Percentiles rank a stretch among this genome's conserved stretches.
These are phyloP conservation scores for Gossypium mustelinum DNA, from an alignment of 345 rosid species.

Conservation along the genomic window DNA sequence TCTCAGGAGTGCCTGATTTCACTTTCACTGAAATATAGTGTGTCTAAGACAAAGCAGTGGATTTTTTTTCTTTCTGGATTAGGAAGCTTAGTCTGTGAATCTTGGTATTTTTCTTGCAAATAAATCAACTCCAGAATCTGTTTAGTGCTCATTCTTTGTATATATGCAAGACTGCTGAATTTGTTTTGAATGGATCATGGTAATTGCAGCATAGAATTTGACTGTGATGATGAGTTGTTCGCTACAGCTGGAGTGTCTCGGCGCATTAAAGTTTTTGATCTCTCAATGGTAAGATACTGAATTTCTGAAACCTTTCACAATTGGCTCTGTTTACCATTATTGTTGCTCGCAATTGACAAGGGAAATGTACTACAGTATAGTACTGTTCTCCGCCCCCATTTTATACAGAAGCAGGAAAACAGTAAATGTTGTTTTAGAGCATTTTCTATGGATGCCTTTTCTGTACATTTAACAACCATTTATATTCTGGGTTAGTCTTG, in stretches of 20 bases:
- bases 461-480: neutral
- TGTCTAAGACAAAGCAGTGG: neutral
- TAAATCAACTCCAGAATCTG: neutral
- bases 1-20: neutral
- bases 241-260: slow-evolving; percentile 99
- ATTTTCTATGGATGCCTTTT: neutral
- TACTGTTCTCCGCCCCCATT: neutral
- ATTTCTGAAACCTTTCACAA: slow-evolving; percentile 4
- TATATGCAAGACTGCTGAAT: slow-evolving; percentile 11
- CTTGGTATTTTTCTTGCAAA: neutral
- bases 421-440: neutral
- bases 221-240: slow-evolving; percentile 92
- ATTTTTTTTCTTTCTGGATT: neutral
- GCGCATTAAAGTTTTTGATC: slow-evolving; percentile 90
- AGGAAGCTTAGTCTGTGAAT: neutral
- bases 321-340: neutral
- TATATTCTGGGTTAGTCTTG: neutral
- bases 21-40: neutral
- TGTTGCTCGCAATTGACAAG: neutral
- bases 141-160: neutral
- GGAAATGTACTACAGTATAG: neutral
- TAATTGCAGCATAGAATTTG: slow-evolving; percentile 89
- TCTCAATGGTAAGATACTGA: slow-evolving; percentile 62
- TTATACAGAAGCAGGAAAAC: neutral
- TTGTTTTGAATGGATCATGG: slow-evolving; percentile 13